A percentile compares a stretch with the other conserved stretches of the same genome.
These are phyloP conservation scores for Exophiala bonariae DNA, from an alignment of 2,329 filamentous ascomycete species.

Conservation along the genomic window DNA sequence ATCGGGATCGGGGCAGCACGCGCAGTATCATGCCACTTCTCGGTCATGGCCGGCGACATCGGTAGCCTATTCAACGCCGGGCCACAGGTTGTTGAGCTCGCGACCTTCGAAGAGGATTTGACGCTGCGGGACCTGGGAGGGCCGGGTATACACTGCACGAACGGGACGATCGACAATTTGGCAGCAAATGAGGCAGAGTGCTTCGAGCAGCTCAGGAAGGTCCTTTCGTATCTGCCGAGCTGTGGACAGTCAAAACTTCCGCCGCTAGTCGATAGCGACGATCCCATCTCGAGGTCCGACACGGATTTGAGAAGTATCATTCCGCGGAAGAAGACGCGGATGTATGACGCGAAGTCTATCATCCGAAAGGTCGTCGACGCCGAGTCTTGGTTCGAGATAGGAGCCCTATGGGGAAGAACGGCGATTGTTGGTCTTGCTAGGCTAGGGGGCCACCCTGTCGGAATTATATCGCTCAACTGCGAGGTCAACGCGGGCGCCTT, in stretches of 20 bases:
- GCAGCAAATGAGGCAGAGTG: constrained; percentile 61
- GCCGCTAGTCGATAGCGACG: constrained; percentile 47
- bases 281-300: constrained; percentile 52
- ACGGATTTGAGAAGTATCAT: constrained; percentile 56
- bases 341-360: constrained; percentile 61
- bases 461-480: constrained; percentile 61
- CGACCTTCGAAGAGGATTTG: constrained; percentile 65
- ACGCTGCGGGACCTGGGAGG: constrained; percentile 61
- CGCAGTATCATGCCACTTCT: constrained; percentile 64
- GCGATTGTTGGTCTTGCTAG: constrained; percentile 62
- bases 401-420: constrained; percentile 62
- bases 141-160: constrained; percentile 62
- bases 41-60: constrained; percentile 65
- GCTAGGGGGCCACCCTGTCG: constrained; percentile 57
- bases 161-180: constrained; percentile 67
- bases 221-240: constrained; percentile 60
- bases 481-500: constrained; percentile 63
- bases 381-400: constrained; percentile 64
- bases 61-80: constrained; percentile 65
- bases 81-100: constrained; percentile 61
- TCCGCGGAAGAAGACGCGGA: constrained; percentile 57
- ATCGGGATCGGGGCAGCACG: constrained; percentile 61
- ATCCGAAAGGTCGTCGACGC: constrained; percentile 58
- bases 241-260: constrained; percentile 54
- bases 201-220: constrained; percentile 60